Base-by-base conservation (phyloP, 2,329 filamentous ascomycete genomes). In the Fusarium armeniacum region DNA sequence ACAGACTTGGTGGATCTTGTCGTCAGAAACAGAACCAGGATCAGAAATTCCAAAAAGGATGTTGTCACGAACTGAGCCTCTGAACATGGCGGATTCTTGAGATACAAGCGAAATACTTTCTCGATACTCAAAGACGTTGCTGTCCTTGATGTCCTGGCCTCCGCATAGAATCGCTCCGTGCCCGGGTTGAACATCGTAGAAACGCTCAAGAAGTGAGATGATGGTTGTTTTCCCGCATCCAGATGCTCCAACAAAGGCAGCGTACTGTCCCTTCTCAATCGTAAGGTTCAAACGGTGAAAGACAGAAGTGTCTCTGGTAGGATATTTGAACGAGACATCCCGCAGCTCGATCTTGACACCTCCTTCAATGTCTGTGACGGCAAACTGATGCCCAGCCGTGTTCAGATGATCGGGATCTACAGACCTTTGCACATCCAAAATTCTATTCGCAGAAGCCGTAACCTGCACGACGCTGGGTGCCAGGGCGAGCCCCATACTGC, bases 191-290 rank as follows among this genome's bases (percentile, higher is more conserved):
- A 89, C 78, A 36, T 92, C 87, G 76, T 95, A 95, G 78, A 94
- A 94, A 4, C 77, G 84, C 78, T 91, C 89, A 2, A 91, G 79
- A 1, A 91, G 80, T 46, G 85, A 84, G 33, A 95, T 87, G 26
- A 93, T 88, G 18, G 89, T 93, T 0, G 89, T 91, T 79, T 94
- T 93, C 18, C 91, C 91, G 52, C 89, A 91, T 0, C 90, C 90
- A 0, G 88, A 90, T 0, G 90, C 85, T 2, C 91, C 91, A 3
- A 93, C 90, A 1, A 93, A 82, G 0, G 90, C 91, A 0, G 86
- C 89, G 71, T 91, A 93, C 74, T 92, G 89, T 2, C 90, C 90
- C 65, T 88, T 89, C 69, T 89, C 83, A 35, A 93, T 87, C 3
- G 83, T 87, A 59, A 94, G 80, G 74, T 85, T 89, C 60, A 94